Conservation (phyloP, 2,329 filamentous ascomycete genomes). For the Trichoderma harzianum region DNA sequence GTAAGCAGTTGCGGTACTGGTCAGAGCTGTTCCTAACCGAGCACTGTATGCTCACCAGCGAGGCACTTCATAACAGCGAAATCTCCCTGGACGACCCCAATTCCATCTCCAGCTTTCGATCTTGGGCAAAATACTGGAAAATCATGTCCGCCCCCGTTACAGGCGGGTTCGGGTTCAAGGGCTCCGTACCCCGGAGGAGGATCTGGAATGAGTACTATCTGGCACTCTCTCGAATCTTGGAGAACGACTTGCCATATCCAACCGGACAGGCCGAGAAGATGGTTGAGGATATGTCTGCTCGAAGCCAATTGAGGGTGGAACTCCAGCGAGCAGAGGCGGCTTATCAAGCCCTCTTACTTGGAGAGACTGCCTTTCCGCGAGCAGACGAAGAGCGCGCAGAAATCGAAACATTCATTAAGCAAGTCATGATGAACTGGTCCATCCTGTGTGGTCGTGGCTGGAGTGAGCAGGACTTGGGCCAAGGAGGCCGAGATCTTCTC, state of each 20-base stretch:
- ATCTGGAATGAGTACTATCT: constrained; percentile 87
- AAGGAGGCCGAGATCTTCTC: constrained; percentile 72
- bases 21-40: constrained; percentile 74
- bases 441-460: constrained; percentile 76
- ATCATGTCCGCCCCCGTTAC: constrained; percentile 43
- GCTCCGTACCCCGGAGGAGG: constrained; percentile 58
- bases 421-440: constrained; percentile 81
- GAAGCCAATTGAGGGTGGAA: constrained; percentile 67
- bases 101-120: constrained; percentile 55
- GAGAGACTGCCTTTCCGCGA: constrained; percentile 78
- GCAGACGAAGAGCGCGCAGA: constrained; percentile 75
- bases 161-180: constrained; percentile 57
- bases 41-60: constrained; percentile 66
- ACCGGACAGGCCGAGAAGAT: constrained; percentile 42
- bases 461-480: constrained; percentile 76
- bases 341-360: constrained; percentile 76
- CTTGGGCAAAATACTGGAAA: constrained; percentile 71
- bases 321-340: constrained; percentile 73
- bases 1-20: constrained; percentile 71
- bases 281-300: constrained; percentile 50
- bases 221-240: constrained; percentile 72
- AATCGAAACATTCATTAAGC: constrained; percentile 76
- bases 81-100: constrained; percentile 50
- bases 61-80: constrained; percentile 51
- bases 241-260: constrained; percentile 60